Conservation (phyloP, 2,329 filamentous ascomycete genomes). For the Scedosporium dehoogii region DNA sequence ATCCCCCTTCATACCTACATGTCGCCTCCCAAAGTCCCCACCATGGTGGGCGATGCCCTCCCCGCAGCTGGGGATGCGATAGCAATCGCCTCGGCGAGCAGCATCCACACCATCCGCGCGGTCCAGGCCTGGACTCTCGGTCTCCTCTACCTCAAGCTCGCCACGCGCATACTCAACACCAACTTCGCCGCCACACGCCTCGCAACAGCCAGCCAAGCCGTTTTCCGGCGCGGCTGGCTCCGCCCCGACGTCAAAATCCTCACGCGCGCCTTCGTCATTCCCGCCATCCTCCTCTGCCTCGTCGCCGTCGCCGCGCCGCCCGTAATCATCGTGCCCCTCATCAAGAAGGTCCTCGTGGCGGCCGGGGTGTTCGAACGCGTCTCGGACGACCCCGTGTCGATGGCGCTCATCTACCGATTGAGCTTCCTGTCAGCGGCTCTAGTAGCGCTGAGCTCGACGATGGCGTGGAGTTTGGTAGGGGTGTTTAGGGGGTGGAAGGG, state of each 20-base stretch:
- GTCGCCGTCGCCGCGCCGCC: conserved; percentile 58
- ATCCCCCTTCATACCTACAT: conserved; percentile 79
- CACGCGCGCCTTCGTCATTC: conserved; percentile 79
- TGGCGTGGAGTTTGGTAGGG: conserved; percentile 40
- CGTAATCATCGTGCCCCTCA: conserved; percentile 12
- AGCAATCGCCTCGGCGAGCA: conserved; percentile 14
- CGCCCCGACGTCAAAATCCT: conserved; percentile 70
- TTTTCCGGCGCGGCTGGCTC: conserved; percentile 66
- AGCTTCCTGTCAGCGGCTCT: conserved; percentile 59
- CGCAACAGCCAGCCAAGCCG: conserved; percentile 62
- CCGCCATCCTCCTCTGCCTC: conserved; percentile 51
- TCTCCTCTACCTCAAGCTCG: conserved; percentile 79
- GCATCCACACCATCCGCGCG: conserved; percentile 65
- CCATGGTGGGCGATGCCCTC: neutral
- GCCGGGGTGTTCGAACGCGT: neutral
- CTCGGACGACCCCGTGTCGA: conserved; percentile 12
- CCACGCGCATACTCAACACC: conserved; percentile 56
- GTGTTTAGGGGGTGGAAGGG: conserved; percentile 68
- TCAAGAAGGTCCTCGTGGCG: conserved; percentile 5
- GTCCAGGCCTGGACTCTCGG: conserved; percentile 93
- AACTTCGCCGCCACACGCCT: conserved; percentile 61
- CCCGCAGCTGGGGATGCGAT: neutral
- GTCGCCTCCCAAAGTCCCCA: conserved; percentile 13
- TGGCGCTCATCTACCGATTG: conserved; percentile 36
- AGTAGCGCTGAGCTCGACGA: conserved; percentile 34